Base-by-base conservation (phyloP, 1,139 yeast genomes). In the Blastobotrys serpentis region DNA sequence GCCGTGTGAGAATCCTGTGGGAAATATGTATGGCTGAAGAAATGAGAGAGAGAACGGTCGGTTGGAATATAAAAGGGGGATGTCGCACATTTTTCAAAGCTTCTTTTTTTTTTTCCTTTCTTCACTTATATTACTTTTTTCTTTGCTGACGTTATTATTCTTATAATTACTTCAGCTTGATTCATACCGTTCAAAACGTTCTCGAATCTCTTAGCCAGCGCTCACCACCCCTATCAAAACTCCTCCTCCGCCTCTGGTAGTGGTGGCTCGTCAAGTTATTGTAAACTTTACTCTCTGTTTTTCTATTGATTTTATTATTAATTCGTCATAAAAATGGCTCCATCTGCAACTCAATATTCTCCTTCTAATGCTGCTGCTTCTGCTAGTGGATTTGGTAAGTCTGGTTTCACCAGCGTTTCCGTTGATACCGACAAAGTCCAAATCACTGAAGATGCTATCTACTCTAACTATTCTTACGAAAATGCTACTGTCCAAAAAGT, bases 401-500 rank as follows among this genome's bases (percentile, higher is more conserved):
- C 74, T 44, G 75, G 75, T 41, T 56, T 52, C 57, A 70, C 75
- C 46, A 53, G 73, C 46, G 82, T 87, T 60, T 73, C 81, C 54
- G 73, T 70, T 50, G 76, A 81, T 60, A 79, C 87, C 50, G 81
- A 79, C 63, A 81, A 80, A 61, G 75, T 85, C 56, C 70, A 70
- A 54, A 78, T 77, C 63, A 74, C 79, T 55, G 85, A 77, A 56
- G 74, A 78, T 53, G 74, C 79, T 52, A 78, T 86, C 59, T 71
- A 74, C 65, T 80, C 96, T 51, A 78, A 78, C 61, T 89, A 85
- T 74, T 77, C 84, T 39, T 84, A 84, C 66, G 82, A 82, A 60
- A 82, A 82, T 60, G 79, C 88, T 14, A 55, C 74, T 48, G 88
- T 84, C 43, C 75, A 76, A 56, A 71, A 73, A 58, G 74, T 74